Base-by-base conservation (phyloP, 495 filamentous ascomycete genomes). In the Aspergillus bridgeri region DNA sequence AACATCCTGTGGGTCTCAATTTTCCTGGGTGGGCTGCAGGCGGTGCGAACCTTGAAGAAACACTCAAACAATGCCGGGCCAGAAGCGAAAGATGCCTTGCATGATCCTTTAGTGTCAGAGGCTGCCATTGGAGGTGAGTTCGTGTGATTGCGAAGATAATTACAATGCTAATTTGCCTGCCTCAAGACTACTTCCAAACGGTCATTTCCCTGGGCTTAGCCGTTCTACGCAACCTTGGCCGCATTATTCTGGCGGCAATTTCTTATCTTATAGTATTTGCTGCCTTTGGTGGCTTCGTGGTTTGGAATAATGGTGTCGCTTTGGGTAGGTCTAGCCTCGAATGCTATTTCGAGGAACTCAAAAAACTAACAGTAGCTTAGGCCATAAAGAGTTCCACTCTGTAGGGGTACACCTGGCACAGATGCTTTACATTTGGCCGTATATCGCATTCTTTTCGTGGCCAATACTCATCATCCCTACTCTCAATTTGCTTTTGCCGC, bases 1-100 rank as follows among this genome's bases (percentile, higher is more conserved):
- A 98, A 98, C 65, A 88, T 98, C 58, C 92, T 98, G 69, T 98
- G 94, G 94, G 88, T 92, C 2, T 85, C 89, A 1, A 74, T 92
- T 0, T 97, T 94, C 67, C 81, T 96, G 56, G 91, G 91, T 56
- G 91, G 86, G 17, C 60, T 93, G 23, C 85, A 90, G 56, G 78
- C 82, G 15, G 79, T 90, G 50, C 82, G 65, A 61, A 72, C 54
- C 21, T 60, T 78, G 46, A 65, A 65, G 18, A 50, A 64, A 24
- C 64, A 63, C 33, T 65, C 72, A 6, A 69, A 68, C 43, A 22
- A 53, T 6, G 72, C 65, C 22, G 33, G 51, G 20, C 61, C 66
- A 25, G 67, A 70, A n/a, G 72, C 77, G 0, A 71, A 78, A 15
- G 81, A 81, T 50, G 76, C 84, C 51, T 64, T 90, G 3, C 88